Evolutionary conservation across 2,329 filamentous ascomycete species (phyloP).

Genomic region (Fusarium denticulatum): DNA sequence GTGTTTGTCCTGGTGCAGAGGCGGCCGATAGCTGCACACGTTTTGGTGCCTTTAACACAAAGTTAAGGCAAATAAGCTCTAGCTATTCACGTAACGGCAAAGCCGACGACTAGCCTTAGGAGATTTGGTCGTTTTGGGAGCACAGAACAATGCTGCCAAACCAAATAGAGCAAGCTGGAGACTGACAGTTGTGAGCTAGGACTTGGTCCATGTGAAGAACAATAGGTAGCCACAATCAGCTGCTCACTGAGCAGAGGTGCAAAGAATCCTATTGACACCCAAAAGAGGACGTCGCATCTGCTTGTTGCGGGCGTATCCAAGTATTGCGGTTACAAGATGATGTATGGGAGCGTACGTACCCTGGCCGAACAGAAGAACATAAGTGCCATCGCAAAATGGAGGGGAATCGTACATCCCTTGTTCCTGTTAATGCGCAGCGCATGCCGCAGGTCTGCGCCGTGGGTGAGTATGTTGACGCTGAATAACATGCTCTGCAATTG

Average conservation of each 20-base stretch:
- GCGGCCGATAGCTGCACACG: slow-evolving; percentile 4
- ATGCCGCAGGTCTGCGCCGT: not conserved
- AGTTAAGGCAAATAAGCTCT: slow-evolving; percentile 4
- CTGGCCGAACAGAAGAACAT: slow-evolving; percentile 2
- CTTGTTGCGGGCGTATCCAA: slow-evolving; percentile 15
- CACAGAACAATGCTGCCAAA: not conserved
- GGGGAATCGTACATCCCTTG: not conserved
- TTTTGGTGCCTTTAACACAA: not conserved
- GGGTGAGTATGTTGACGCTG: not conserved
- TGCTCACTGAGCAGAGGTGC: not conserved
- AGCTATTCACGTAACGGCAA: slow-evolving; percentile 17
- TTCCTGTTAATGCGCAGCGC: not conserved
- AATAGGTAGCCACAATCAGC: slow-evolving; percentile 26
- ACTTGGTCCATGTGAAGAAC: slow-evolving; percentile 12
- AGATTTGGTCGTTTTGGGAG: slow-evolving; percentile 1
- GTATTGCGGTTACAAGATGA: slow-evolving; percentile 2
- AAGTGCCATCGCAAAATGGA: not conserved
- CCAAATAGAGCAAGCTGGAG: not conserved
- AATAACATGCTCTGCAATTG: not conserved
- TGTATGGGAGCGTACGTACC: not conserved
- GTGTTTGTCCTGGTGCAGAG: not conserved
- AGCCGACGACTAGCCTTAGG: slow-evolving; percentile 1
- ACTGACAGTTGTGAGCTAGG: not conserved
- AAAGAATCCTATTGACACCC: slow-evolving; percentile 20
- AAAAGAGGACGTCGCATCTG: slow-evolving; percentile 1